These are phyloP conservation scores for Penicillium sclerotigenum DNA, from an alignment of 2,329 filamentous ascomycete species.

Conservation along the genomic window DNA sequence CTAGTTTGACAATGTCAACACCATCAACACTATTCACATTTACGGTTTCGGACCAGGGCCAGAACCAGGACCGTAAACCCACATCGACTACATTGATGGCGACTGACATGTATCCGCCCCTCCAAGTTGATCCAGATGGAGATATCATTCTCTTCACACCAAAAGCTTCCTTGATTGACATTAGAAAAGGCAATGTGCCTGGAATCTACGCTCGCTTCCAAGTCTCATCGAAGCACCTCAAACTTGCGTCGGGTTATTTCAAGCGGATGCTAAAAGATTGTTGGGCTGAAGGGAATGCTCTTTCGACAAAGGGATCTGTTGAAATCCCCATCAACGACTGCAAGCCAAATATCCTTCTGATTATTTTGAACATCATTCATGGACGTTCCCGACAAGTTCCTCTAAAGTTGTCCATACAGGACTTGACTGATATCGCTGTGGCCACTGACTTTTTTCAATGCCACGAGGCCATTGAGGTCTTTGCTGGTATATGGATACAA, in stretches of 20 bases:
- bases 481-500: neutral
- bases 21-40: neutral
- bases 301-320: neutral
- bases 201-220: neutral
- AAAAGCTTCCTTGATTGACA: neutral
- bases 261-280: neutral
- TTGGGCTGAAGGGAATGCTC: neutral
- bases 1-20: neutral
- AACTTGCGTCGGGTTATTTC: neutral
- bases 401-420: neutral
- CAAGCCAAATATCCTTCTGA: neutral
- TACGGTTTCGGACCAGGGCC: neutral
- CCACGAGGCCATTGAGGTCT: neutral
- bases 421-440: neutral
- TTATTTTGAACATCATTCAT: neutral
- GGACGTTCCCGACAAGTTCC: neutral
- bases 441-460: neutral
- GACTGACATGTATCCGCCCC: neutral
- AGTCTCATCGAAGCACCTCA: conserved; percentile 1
- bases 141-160: neutral
- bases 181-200: neutral
- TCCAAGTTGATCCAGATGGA: neutral
- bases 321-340: neutral
- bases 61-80: neutral
- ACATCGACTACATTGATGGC: neutral